A percentile compares a stretch with the other conserved stretches of the same genome.
Evolutionary conservation across 345 rosid species (phyloP).

Genomic region (Eucalyptus globulus): DNA sequence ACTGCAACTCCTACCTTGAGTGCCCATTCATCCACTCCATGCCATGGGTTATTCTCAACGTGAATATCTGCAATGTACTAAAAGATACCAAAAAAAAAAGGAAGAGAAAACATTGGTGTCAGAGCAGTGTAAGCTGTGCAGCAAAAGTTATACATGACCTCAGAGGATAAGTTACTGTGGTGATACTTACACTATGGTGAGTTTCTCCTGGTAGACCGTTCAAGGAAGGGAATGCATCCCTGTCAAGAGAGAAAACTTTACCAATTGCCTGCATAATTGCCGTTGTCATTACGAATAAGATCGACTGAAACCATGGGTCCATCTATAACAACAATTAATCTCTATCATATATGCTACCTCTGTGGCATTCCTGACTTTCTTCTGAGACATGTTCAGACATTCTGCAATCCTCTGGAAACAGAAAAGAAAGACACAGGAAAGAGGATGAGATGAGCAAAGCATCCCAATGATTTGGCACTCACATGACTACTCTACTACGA

Average conservation of each 20-base stretch:
- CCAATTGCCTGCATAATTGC: slow-evolving; percentile 44
- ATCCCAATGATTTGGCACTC: neutral
- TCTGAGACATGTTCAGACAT: slow-evolving; percentile 76
- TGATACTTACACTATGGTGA: slow-evolving; percentile 69
- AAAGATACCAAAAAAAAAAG: neutral
- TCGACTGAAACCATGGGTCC: neutral
- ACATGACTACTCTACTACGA: neutral
- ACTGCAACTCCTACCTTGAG: slow-evolving; percentile 52
- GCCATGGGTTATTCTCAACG: slow-evolving; percentile 83
- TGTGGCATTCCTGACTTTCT: slow-evolving; percentile 92
- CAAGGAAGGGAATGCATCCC: slow-evolving; percentile 82
- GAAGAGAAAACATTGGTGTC: neutral
- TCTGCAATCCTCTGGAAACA: slow-evolving; percentile 78
- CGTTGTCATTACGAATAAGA: neutral
- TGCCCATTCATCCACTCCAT: slow-evolving; percentile 69
- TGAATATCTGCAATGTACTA: slow-evolving; percentile 78
- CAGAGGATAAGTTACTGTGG: neutral
- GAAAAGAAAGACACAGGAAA: neutral
- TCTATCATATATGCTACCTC: slow-evolving; percentile 32
- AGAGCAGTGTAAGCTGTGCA: neutral
- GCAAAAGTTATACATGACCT: neutral
- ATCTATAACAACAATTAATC: neutral
- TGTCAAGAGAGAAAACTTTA: slow-evolving; percentile 80
- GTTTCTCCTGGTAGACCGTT: slow-evolving; percentile 90
- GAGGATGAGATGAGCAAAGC: neutral